Base-by-base conservation (phyloP, 2,329 filamentous ascomycete species). In the Fusarium dlaminii region DNA sequence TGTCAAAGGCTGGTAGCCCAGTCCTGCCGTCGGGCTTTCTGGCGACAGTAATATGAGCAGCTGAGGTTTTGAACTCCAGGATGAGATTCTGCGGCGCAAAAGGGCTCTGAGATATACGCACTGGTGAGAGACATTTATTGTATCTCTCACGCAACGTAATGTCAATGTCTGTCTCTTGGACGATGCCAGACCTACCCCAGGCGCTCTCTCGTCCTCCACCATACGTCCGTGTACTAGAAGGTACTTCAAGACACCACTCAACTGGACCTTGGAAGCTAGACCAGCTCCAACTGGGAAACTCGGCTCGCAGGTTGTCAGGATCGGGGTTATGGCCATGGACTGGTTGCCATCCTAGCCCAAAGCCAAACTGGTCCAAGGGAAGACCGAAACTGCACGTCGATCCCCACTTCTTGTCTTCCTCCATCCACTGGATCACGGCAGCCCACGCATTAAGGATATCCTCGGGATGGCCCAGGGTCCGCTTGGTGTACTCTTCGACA, bases 21-120 rank as follows among this genome's bases (percentile, higher is more conserved):
- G 3, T 13, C 15, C 29, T 18, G 11, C 15, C 29, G 2, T n/a
- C 8, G 11, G 46, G 29, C 0, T n/a, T 12, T 32, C 4, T 18
- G 15, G 15, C 11, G 11, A 49, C 29, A 13, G 29, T 32, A 6
- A 32, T n/a, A 18, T 18, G 5, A n/a, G 46, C 29, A 13, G 22
- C 8, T 18, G 46, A n/a, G 29, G 29, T 49, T 32, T 32, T 32
- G 46, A 49, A 49, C 22, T 32, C 46, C 1, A 49, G 5, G 8
- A 49, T 24, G 3, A 29, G 29, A 13, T n/a, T 7, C 1, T 18
- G 22, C 0, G 22, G 11, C 22, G 3, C 11, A 8, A 32, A n/a
- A 7, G 15, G 15, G 6, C 1, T 49, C 2, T 49, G 46, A 0
- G 22, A 32, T n/a, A 10, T 12, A 13, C 11, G 22, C 3, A 49